phyloP scores from a whole-genome alignment of 306 rosid genomes.

The Cicer yamashitae region DNA sequence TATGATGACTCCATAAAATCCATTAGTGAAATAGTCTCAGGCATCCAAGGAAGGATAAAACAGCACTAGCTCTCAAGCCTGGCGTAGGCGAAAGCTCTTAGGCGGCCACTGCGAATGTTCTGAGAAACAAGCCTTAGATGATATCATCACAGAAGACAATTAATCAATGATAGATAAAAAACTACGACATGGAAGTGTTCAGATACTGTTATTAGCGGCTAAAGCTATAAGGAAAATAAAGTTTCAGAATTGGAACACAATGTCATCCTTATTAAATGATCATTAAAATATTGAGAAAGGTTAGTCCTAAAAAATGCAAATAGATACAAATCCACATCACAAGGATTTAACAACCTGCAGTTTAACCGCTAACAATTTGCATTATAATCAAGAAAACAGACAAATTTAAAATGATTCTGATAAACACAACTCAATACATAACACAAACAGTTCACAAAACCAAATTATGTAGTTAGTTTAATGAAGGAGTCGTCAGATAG shows the following conservation, averaged over 20 bases:
- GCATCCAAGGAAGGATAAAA: conserved; percentile 57
- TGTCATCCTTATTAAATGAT: conserved; percentile 47
- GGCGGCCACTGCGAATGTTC: conserved; percentile 61
- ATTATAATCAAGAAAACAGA: too few relatives aligned
- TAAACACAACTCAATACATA: background rate
- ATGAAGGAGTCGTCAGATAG: conserved; percentile 79
- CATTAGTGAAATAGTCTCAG: conserved; percentile 22
- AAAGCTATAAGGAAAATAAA: too few relatives aligned
- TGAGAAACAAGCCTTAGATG: conserved; percentile 51
- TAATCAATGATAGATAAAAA: too few relatives aligned
- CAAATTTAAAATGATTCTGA: too few relatives aligned
- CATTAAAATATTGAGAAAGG: conserved; percentile 6
- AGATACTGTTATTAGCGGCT: too few relatives aligned
- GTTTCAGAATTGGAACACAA: background rate
- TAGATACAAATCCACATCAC: too few relatives aligned
- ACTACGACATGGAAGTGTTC: too few relatives aligned
- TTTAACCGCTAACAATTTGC: too few relatives aligned
- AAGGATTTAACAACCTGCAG: too few relatives aligned
- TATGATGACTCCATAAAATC: too few relatives aligned
- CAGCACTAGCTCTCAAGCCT: conserved; percentile 56
- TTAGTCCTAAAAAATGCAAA: conserved; percentile 5
- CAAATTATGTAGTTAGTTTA: too few relatives aligned
- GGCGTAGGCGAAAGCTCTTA: conserved; percentile 53
- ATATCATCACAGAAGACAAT: conserved; percentile 55
- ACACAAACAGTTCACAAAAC: too few relatives aligned